These are phyloP conservation scores for Straminergon stramineum DNA, from an alignment of 225 moss, liverwort and hornwort genomes.

Conservation along the genomic window DNA sequence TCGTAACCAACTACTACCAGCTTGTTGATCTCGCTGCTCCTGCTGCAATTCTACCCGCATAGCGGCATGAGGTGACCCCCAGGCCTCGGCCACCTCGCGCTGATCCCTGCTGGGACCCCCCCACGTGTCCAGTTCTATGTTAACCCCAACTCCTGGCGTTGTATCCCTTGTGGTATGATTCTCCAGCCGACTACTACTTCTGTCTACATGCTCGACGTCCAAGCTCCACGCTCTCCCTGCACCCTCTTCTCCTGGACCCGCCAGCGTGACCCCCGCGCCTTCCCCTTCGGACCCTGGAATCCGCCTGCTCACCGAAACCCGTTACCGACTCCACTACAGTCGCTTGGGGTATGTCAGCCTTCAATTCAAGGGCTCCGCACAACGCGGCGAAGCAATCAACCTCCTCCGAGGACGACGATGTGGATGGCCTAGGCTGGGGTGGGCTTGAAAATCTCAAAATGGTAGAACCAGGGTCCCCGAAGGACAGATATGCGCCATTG, in stretches of 20 bases:
- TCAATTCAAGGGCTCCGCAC: slow-evolving; percentile 13
- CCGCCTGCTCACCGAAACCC: not conserved
- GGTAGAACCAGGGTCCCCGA: not conserved
- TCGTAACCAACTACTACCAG: slow-evolving; percentile 2
- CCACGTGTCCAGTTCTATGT: slow-evolving; percentile 29
- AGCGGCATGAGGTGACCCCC: slow-evolving; percentile 19
- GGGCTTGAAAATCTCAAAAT: not conserved
- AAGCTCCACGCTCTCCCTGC: slow-evolving; percentile 22
- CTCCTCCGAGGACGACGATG: not conserved
- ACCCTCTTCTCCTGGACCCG: slow-evolving; percentile 19
- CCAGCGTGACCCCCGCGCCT: slow-evolving; percentile 28
- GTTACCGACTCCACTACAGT: slow-evolving; percentile 1
- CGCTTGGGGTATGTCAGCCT: not conserved
- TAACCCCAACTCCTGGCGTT: not conserved
- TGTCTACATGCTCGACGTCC: slow-evolving; percentile 26
- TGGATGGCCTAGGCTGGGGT: not conserved
- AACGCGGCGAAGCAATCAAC: slow-evolving; percentile 3
- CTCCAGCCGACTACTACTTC: not conserved
- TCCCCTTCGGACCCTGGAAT: not conserved
- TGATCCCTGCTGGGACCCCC: slow-evolving; percentile 16
- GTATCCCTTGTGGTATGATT: not conserved
- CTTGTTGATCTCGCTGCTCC: slow-evolving; percentile 4
- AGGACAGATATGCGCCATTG: not conserved
- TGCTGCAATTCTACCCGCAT: slow-evolving; percentile 27
- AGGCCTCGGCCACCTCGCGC: slow-evolving; percentile 16